A percentile compares a stretch with the other conserved stretches of the same genome.
Conservation (phyloP, 2,329 filamentous ascomycete genomes). For the Trichoderma brevicompactum region DNA sequence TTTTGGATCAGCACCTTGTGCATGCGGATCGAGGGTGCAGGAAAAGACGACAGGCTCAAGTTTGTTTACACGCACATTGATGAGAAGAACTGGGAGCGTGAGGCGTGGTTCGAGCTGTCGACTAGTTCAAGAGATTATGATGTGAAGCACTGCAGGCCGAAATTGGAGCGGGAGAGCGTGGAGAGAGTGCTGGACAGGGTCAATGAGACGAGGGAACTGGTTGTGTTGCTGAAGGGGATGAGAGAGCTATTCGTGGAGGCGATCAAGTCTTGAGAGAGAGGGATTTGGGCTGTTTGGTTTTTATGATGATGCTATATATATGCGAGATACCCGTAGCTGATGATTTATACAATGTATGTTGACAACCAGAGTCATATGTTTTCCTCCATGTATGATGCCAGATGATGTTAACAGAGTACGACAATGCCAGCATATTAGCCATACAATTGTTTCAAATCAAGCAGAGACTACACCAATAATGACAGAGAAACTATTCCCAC, state of each 20-base stretch:
- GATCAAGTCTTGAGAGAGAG: conserved; percentile 53
- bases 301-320: conserved; percentile 8
- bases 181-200: conserved; percentile 77
- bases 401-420: background rate
- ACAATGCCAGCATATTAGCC: background rate
- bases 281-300: background rate
- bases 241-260: conserved; percentile 74
- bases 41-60: conserved; percentile 80
- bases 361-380: background rate
- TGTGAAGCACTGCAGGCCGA: conserved; percentile 79
- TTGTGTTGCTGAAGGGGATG: conserved; percentile 78
- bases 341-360: conserved; percentile 1
- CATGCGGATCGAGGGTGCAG: conserved; percentile 85
- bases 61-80: conserved; percentile 89
- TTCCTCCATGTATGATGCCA: background rate
- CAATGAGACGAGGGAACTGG: conserved; percentile 79
- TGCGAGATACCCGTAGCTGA: conserved; percentile 15
- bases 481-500: background rate
- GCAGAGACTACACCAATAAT: too few relatives aligned
- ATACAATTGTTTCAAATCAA: background rate
- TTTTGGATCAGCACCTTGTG: conserved; percentile 96
- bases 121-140: conserved; percentile 83
- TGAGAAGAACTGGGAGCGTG: conserved; percentile 83
- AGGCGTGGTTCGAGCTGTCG: conserved; percentile 92
- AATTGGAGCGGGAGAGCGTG: conserved; percentile 77